A percentile compares a stretch with the other conserved stretches of the same genome.
Evolutionary conservation across 148 eudicot genomes (phyloP).

Genomic region (Fagopyrum tataricum): DNA sequence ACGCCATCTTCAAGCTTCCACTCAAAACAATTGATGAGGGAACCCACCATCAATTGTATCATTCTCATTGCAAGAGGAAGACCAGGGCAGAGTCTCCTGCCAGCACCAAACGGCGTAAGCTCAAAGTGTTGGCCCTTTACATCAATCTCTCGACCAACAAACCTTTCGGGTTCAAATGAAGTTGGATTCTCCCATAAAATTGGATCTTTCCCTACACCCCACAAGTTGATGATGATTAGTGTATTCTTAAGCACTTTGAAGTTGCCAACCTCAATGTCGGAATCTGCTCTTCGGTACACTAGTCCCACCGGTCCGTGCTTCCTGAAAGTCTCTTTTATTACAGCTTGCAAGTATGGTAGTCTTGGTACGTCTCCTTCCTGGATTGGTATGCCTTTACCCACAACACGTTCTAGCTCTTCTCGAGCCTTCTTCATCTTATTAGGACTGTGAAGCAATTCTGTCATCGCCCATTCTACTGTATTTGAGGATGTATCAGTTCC

Average conservation of each 20-base stretch:
- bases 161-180: slow-evolving; percentile 31
- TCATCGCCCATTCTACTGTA: slow-evolving; percentile 40
- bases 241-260: slow-evolving; percentile 25
- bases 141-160: slow-evolving; percentile 22
- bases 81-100: slow-evolving; percentile 27
- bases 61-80: slow-evolving; percentile 25
- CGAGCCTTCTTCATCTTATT: slow-evolving; percentile 14
- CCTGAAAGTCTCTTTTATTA: slow-evolving; percentile 31
- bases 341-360: slow-evolving; percentile 28
- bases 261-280: slow-evolving; percentile 11
- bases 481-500: slow-evolving; percentile 22
- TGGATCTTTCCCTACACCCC: slow-evolving; percentile 34
- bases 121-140: slow-evolving; percentile 19
- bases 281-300: slow-evolving; percentile 21
- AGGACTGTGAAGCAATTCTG: slow-evolving; percentile 24
- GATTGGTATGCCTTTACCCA: slow-evolving; percentile 20
- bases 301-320: slow-evolving; percentile 29
- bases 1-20: slow-evolving; percentile 29
- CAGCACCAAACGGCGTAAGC: not conserved
- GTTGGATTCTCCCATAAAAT: too few species aligned
- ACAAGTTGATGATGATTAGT: slow-evolving; percentile 29
- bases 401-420: slow-evolving; percentile 19
- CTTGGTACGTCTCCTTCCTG: slow-evolving; percentile 21
- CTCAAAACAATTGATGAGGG: slow-evolving; percentile 23
- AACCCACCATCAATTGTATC: slow-evolving; percentile 27